Evolutionary conservation across 2,329 filamentous ascomycete species (phyloP).

Genomic region (Neonectria punicea): DNA sequence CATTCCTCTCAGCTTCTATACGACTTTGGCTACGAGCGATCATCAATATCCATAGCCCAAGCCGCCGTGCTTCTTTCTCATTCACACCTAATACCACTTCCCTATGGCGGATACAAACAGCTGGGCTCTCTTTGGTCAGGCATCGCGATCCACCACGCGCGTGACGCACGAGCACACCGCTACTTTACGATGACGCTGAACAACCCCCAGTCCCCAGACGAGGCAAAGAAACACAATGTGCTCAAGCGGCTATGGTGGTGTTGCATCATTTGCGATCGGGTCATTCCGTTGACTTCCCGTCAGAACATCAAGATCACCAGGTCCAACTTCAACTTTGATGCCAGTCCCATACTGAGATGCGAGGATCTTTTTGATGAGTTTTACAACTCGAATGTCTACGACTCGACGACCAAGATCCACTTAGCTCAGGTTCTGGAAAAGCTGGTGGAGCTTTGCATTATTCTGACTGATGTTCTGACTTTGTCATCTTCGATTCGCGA

Average conservation of each 20-base stretch:
- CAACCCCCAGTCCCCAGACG: slow-evolving; percentile 20
- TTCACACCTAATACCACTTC: slow-evolving; percentile 39
- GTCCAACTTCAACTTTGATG: slow-evolving; percentile 38
- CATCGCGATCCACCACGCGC: slow-evolving; percentile 40
- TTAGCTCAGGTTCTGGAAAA: slow-evolving; percentile 35
- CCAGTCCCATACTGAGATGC: slow-evolving; percentile 23
- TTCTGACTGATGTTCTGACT: slow-evolving; percentile 37
- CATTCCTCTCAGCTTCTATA: slow-evolving; percentile 32
- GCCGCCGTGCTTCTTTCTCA: slow-evolving; percentile 38
- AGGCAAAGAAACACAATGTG: slow-evolving; percentile 32
- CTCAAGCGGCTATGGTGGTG: slow-evolving; percentile 42
- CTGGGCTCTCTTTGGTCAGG: slow-evolving; percentile 41
- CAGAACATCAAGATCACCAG: slow-evolving; percentile 42
- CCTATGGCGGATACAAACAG: slow-evolving; percentile 39
- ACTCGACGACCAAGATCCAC: slow-evolving; percentile 32
- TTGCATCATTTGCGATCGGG: slow-evolving; percentile 39
- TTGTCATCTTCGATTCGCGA: slow-evolving; percentile 36
- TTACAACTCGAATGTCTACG: slow-evolving; percentile 39
- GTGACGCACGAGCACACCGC: slow-evolving; percentile 39
- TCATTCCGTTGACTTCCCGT: slow-evolving; percentile 34
- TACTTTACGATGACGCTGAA: slow-evolving; percentile 29
- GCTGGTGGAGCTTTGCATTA: slow-evolving; percentile 38
- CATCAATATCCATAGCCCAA: slow-evolving; percentile 38
- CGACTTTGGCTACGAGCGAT: slow-evolving; percentile 40
- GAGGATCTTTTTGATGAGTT: slow-evolving; percentile 36